Evolutionary conservation across 768 basidiomycete species (phyloP), one percentile per base, ranked within the genome.

Genomic region (Porphyrellus cyaneotinctus): DNA sequence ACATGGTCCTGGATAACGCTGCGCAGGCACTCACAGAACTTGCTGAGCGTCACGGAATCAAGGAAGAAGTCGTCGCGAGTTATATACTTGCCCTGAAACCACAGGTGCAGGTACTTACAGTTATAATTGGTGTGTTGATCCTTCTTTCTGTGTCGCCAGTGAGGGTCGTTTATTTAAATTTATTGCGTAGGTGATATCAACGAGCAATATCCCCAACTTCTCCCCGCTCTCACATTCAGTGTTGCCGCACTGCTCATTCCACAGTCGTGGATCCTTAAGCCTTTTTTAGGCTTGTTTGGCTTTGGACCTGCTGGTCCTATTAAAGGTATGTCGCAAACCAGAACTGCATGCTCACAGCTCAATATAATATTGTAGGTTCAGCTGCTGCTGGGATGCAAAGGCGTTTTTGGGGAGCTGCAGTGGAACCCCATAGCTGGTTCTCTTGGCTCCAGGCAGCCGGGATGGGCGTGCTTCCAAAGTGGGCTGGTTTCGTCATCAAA

Each of bases 151-250:
- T n/a, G n/a, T n/a, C n/a, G n/a, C n/a, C n/a, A n/a, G n/a, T n/a
- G n/a, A n/a, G n/a, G n/a, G n/a, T n/a, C n/a, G n/a, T n/a, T n/a
- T n/a, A n/a, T n/a, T n/a, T n/a, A n/a, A n/a, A n/a, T n/a, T n/a
- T n/a, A n/a, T n/a, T n/a, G n/a, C 22, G 10, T n/a, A 62, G 60
- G 60, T 0, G 60, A 62, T 15, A 53, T 62, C 37, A 52, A 53
- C 17, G 60, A 62, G 15, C 49, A n/a, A n/a, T n/a, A n/a, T n/a
- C n/a, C n/a, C n/a, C n/a, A n/a, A n/a, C n/a, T n/a, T n/a, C n/a
- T n/a, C 4, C 26, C 53, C 6, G 9, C 15, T 12, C 36, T 61
- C 18, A 5, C n/a, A 18, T 58, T 58, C 18, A 23, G 43, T 6
- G 43, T 61, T 6, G 15, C 17, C 2, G 11, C 3, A n/a, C 5